Evolutionary conservation across 768 basidiomycete genomes (phyloP).

Genomic region (Favolaschia claudopus): DNA sequence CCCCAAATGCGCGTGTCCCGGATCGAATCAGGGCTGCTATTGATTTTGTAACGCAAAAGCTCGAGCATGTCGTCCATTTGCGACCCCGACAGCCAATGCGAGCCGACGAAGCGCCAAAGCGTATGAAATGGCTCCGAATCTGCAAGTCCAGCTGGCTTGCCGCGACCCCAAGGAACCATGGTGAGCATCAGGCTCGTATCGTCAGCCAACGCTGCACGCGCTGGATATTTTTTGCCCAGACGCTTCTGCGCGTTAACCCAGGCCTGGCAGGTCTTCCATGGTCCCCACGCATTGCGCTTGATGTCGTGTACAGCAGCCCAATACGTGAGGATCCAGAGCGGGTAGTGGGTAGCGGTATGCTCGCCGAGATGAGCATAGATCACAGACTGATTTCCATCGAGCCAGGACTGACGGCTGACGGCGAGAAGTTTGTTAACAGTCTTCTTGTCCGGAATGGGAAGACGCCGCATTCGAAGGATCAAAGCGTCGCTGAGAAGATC

Average conservation of each 20-base stretch:
- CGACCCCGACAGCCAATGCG: background rate
- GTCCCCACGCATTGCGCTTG: background rate
- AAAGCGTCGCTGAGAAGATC: background rate
- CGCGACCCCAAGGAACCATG: background rate
- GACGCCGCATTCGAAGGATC: background rate
- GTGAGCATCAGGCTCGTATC: background rate
- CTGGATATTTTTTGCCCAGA: no score
- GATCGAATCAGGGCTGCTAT: background rate
- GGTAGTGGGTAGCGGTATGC: background rate
- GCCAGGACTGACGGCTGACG: background rate
- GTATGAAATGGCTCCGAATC: background rate
- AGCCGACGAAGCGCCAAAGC: background rate
- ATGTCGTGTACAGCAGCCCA: background rate
- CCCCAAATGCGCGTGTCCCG: background rate
- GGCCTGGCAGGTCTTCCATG: background rate
- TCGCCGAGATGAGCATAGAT: slow-evolving; percentile 1
- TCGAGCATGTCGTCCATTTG: slow-evolving; percentile 10
- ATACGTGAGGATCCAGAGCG: background rate
- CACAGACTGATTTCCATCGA: slow-evolving; percentile 1
- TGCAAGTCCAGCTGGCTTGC: background rate
- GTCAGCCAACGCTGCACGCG: background rate
- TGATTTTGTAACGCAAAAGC: slow-evolving; percentile 7
- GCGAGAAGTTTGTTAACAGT: background rate
- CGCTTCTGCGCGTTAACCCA: background rate
- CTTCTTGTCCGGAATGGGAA: slow-evolving; percentile 5